phyloP scores from a whole-genome alignment of 1,284 basidiomycete genomes.

The Ceratobasidium sp. region DNA sequence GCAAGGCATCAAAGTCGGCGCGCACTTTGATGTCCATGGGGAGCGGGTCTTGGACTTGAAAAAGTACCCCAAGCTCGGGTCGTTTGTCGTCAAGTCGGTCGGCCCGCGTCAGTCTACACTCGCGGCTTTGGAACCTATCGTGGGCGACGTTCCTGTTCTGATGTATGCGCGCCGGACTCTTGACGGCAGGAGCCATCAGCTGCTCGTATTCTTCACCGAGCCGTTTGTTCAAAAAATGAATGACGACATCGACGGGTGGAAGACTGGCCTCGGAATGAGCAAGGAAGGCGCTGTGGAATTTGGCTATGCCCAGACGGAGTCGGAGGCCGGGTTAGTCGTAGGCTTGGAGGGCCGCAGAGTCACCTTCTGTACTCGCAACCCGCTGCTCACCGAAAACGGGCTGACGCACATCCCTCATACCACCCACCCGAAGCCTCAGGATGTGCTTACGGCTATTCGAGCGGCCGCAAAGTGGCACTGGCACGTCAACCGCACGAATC shows the following conservation, averaged over 20 bases:
- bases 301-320: background rate
- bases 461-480: conserved; percentile 23
- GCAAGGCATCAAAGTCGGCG: conserved; percentile 69
- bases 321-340: background rate
- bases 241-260: background rate
- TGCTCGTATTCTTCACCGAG: background rate
- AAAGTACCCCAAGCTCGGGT: background rate
- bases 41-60: conserved; percentile 60
- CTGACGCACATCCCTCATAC: background rate
- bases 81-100: too few species aligned
- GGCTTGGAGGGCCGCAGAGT: too few species aligned
- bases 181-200: background rate
- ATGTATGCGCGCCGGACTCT: background rate
- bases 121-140: too few species aligned
- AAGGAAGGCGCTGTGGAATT: background rate
- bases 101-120: too few species aligned
- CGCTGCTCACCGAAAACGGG: too few species aligned
- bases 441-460: background rate
- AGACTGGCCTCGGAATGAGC: background rate
- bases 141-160: background rate
- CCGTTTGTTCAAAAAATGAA: too few species aligned
- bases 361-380: too few species aligned
- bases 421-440: background rate
- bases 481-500: conserved; percentile 60
- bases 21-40: conserved; percentile 66